Conservation (phyloP, 306 rosid species). For the Trifolium repens region DNA sequence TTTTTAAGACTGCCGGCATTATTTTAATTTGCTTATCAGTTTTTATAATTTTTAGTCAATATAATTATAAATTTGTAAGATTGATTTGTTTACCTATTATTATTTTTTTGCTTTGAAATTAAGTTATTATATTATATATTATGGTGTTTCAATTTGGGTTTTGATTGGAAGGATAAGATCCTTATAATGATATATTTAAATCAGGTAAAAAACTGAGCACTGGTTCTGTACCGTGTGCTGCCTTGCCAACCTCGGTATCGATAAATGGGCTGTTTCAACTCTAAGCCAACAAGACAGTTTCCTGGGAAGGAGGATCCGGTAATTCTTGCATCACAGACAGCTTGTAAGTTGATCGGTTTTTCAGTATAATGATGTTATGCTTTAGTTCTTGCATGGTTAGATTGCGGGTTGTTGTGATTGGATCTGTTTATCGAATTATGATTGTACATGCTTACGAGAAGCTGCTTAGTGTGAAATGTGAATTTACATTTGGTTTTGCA, state of each 20-base stretch:
- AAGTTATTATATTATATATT: constrained; percentile 26
- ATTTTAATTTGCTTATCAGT: background rate
- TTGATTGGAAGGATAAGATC: constrained; percentile 57
- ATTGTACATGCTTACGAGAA: background rate
- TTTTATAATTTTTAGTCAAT: background rate
- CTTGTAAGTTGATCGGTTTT: constrained; percentile 64
- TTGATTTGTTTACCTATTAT: constrained; percentile 42
- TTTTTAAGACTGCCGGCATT: constrained; percentile 11
- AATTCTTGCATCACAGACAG: constrained; percentile 83
- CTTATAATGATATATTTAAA: constrained; percentile 50
- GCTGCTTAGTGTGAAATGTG: constrained; percentile 25
- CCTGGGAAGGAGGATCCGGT: constrained; percentile 87
- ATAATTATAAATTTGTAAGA: constrained; percentile 7
- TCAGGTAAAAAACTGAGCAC: constrained; percentile 55
- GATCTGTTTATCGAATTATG: constrained; percentile 23
- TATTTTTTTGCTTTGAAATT: background rate
- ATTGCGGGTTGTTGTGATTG: constrained; percentile 18
- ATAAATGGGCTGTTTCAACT: constrained; percentile 91
- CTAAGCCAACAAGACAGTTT: constrained; percentile 63
- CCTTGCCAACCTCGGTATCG: constrained; percentile 44
- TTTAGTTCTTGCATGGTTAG: constrained; percentile 17
- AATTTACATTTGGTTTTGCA: constrained; percentile 23
- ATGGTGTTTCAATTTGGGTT: constrained; percentile 42
- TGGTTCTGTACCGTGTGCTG: constrained; percentile 43
- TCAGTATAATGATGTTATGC: background rate